A percentile compares a stretch with the other conserved stretches of the same genome.
phyloP scores from a whole-genome alignment of 192 early-diverging fungal species.

The Geosiphon pyriformis region DNA sequence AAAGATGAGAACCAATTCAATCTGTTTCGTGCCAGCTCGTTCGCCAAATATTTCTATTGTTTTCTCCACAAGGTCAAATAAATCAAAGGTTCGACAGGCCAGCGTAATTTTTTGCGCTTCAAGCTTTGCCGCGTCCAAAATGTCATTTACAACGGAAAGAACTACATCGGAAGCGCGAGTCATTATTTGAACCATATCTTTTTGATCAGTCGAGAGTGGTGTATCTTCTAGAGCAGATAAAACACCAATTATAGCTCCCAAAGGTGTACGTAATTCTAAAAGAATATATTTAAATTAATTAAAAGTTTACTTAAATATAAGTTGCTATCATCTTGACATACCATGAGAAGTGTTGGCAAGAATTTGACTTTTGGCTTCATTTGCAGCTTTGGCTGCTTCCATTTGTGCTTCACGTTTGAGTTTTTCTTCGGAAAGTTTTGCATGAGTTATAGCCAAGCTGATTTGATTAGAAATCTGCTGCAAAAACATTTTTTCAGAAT shows the following conservation, averaged over 20 bases:
- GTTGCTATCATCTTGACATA: conserved; percentile 17
- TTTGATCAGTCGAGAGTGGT: conserved; percentile 33
- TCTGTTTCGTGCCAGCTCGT: conserved; percentile 31
- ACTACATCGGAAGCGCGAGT: conserved; percentile 37
- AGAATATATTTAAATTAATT: background rate
- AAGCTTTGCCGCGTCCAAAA: conserved; percentile 36
- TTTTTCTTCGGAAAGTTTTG: conserved; percentile 34
- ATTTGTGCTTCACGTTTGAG: conserved; percentile 38
- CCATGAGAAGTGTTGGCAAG: conserved; percentile 38
- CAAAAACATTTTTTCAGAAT: conserved; percentile 37
- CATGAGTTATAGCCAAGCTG: conserved; percentile 38
- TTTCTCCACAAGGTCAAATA: conserved; percentile 38
- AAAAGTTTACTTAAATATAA: background rate
- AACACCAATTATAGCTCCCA: conserved; percentile 40
- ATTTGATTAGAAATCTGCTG: conserved; percentile 40
- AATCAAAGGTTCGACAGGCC: conserved; percentile 36
- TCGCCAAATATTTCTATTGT: conserved; percentile 36
- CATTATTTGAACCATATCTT: conserved; percentile 42
- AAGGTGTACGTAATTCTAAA: conserved; percentile 27
- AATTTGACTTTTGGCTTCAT: conserved; percentile 38
- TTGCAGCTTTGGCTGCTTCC: conserved; percentile 37
- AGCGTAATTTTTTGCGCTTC: conserved; percentile 39
- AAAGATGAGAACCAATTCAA: conserved; percentile 36
- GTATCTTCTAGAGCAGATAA: conserved; percentile 37
- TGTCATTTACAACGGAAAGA: conserved; percentile 36